These are phyloP conservation scores for Plenodomus biglobosus DNA, from an alignment of 2,329 filamentous ascomycete species.

Conservation along the genomic window DNA sequence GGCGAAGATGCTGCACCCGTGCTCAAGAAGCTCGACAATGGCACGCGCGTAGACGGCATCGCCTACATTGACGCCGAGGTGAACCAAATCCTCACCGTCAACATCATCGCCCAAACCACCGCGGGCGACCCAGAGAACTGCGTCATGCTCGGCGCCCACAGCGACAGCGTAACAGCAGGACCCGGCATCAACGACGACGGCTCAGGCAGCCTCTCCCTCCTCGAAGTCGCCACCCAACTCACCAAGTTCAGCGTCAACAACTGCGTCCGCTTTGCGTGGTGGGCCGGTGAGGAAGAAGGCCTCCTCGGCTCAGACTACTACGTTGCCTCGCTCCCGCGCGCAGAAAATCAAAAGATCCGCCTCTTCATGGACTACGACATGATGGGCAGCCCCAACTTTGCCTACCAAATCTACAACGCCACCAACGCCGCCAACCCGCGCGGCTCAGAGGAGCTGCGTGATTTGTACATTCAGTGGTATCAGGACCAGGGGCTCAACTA, in stretches of 20 bases:
- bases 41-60: constrained; percentile 46
- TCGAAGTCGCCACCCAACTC: constrained; percentile 45
- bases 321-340: constrained; percentile 35
- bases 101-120: constrained; percentile 46
- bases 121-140: constrained; percentile 44
- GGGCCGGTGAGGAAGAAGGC: constrained; percentile 46
- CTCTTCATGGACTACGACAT: constrained; percentile 51
- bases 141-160: constrained; percentile 47
- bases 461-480: constrained; percentile 46
- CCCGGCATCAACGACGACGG: constrained; percentile 49
- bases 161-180: constrained; percentile 45
- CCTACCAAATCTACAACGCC: constrained; percentile 46
- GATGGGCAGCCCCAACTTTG: constrained; percentile 46
- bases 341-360: constrained; percentile 45
- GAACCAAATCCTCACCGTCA: constrained; percentile 53
- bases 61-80: constrained; percentile 53
- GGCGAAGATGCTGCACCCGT: constrained; percentile 61
- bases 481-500: constrained; percentile 41
- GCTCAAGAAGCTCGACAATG: constrained; percentile 54
- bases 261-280: constrained; percentile 46
- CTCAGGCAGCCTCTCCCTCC: constrained; percentile 43
- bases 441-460: constrained; percentile 42
- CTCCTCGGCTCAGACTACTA: constrained; percentile 47
- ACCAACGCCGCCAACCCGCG: constrained; percentile 41
- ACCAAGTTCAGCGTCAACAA: constrained; percentile 45